Percentiles rank a stretch among this genome's conserved stretches.
phyloP scores from a whole-genome alignment of 345 rosid species.

The Balakata baccata region DNA sequence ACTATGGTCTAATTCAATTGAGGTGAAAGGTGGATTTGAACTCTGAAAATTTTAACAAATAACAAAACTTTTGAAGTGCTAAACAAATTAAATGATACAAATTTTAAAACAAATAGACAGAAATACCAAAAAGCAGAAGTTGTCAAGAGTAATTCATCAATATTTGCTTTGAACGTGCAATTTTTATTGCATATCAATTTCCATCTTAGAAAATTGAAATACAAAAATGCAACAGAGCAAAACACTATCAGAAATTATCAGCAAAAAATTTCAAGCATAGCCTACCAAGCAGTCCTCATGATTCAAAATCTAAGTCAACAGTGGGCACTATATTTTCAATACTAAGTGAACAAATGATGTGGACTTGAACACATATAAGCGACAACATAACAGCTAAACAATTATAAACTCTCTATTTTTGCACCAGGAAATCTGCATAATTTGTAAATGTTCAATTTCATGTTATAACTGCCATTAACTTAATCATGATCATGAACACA shows the following conservation, averaged over 20 bases:
- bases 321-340: too few relatives aligned
- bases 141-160: neutral
- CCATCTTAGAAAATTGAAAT: neutral
- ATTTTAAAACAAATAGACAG: neutral
- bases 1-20: constrained; percentile 98
- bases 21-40: constrained; percentile 98
- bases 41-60: constrained; percentile 57
- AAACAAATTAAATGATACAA: constrained; percentile 1
- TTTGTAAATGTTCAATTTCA: neutral
- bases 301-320: constrained; percentile 1
- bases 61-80: constrained; percentile 23
- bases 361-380: neutral
- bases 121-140: neutral
- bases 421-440: neutral
- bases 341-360: too few relatives aligned
- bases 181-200: neutral
- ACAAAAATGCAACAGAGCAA: neutral
- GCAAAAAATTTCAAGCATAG: neutral
- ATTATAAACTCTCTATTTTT: neutral
- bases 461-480: neutral
- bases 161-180: neutral
- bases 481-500: neutral
- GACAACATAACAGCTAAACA: neutral
- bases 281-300: neutral
- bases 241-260: neutral